Conservation (phyloP, 768 basidiomycete genomes). For the Lactarius psammicola region DNA sequence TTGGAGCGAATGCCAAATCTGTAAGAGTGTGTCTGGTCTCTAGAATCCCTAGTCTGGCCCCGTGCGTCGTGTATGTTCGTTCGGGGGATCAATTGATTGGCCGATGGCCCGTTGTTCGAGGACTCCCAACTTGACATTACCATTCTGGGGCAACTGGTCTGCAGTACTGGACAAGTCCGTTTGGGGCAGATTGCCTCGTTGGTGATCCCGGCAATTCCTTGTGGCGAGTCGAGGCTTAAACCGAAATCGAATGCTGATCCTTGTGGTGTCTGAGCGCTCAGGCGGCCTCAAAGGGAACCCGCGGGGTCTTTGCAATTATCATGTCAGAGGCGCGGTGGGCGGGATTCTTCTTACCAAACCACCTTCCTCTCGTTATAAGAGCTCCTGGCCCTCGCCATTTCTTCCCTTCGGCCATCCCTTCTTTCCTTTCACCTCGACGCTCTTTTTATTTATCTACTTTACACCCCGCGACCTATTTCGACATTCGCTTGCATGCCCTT, state of each 20-base stretch:
- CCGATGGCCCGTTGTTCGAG: not conserved
- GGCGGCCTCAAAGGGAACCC: constrained; percentile 13
- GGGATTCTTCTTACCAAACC: constrained; percentile 18
- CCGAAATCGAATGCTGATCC: constrained; percentile 17
- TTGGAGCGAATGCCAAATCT: constrained; percentile 1
- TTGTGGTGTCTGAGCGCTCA: constrained; percentile 18
- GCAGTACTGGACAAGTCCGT: constrained; percentile 6
- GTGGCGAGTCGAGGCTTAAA: constrained; percentile 7
- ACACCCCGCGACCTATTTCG: not conserved
- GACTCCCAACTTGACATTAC: constrained; percentile 1
- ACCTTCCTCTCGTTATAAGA: constrained; percentile 6
- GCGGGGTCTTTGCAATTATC: constrained; percentile 21
- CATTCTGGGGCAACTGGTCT: constrained; percentile 4
- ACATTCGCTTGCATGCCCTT: constrained; percentile 13
- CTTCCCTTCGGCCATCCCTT: constrained; percentile 4
- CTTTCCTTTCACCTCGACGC: constrained; percentile 4
- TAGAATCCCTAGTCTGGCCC: not conserved
- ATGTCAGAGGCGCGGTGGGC: constrained; percentile 23
- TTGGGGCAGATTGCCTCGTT: constrained; percentile 5
- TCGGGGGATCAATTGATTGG: not conserved
- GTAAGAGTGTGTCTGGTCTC: not conserved
- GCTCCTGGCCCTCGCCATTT: not conserved
- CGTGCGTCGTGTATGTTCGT: not conserved
- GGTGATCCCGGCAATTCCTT: constrained; percentile 9
- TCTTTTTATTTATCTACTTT: constrained; percentile 11